phyloP scores from a whole-genome alignment of 345 rosid species.

The Boechera stricta region DNA sequence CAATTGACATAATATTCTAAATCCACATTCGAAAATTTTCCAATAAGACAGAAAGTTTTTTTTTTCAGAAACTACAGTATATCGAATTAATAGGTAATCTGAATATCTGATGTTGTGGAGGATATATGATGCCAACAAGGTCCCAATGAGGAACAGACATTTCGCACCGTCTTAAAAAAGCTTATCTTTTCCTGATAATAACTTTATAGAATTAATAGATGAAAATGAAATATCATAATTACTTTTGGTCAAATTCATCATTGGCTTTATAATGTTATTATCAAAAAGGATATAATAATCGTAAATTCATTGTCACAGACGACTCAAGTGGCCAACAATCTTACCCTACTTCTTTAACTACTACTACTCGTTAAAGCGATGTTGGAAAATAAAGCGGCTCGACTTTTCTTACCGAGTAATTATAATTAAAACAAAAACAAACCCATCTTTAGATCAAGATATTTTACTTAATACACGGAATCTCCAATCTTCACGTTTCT shows the following conservation, averaged over 20 bases:
- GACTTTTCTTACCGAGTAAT: conserved; percentile 35
- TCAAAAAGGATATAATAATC: conserved; percentile 33
- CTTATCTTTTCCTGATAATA: conserved; percentile 37
- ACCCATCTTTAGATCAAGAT: conserved; percentile 14
- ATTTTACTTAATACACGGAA: conserved; percentile 12
- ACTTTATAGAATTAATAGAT: conserved; percentile 29
- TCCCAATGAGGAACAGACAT: conserved; percentile 37
- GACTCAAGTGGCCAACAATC: conserved; percentile 47
- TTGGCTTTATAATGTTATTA: conserved; percentile 26
- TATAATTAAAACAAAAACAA: conserved; percentile 6
- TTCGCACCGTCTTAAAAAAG: conserved; percentile 33
- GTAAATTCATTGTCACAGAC: conserved; percentile 36
- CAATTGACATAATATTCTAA: background rate
- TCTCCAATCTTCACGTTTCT: conserved; percentile 13
- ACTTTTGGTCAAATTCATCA: conserved; percentile 37
- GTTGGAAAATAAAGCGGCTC: conserved; percentile 42
- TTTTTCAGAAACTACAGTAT: background rate
- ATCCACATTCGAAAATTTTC: background rate
- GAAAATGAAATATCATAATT: conserved; percentile 27
- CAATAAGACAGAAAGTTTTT: background rate
- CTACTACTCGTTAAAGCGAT: conserved; percentile 45
- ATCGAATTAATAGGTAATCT: background rate
- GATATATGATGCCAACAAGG: conserved; percentile 18
- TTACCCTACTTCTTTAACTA: conserved; percentile 49
- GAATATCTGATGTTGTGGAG: background rate